Conservation (phyloP, 2,329 filamentous ascomycete species). For the Diplodia corticola region DNA sequence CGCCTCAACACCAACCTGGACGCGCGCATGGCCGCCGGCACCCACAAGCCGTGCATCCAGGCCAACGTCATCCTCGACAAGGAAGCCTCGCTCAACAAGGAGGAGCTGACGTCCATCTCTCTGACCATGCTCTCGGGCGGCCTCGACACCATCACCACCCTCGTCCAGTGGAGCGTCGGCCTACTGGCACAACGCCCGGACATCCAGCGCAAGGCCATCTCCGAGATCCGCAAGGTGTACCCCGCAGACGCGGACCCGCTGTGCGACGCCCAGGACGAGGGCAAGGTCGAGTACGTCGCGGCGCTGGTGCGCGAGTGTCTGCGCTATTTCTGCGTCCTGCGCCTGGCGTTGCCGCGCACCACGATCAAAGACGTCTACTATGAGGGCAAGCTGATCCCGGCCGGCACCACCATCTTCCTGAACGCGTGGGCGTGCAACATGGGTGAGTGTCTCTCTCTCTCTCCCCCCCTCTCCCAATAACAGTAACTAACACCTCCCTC, state of each 20-base stretch:
- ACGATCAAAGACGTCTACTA: constrained; percentile 63
- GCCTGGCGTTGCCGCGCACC: constrained; percentile 62
- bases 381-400: constrained; percentile 59
- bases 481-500: not conserved
- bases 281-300: constrained; percentile 63
- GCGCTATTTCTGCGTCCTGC: constrained; percentile 63
- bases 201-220: constrained; percentile 61
- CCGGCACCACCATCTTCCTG: constrained; percentile 64
- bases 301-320: constrained; percentile 64
- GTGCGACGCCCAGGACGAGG: constrained; percentile 62
- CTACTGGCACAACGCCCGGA: constrained; percentile 61
- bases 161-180: constrained; percentile 65
- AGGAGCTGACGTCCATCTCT: constrained; percentile 65
- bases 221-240: constrained; percentile 59
- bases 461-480: not conserved
- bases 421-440: constrained; percentile 71
- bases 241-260: constrained; percentile 52
- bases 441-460: constrained; percentile 47
- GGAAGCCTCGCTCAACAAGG: constrained; percentile 62
- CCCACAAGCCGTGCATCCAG: constrained; percentile 65
- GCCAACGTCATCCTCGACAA: constrained; percentile 66
- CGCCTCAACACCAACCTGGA: constrained; percentile 60
- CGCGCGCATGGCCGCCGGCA: constrained; percentile 61
- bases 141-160: constrained; percentile 65
- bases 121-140: constrained; percentile 69